phyloP scores from a whole-genome alignment of 169 alveolate genomes.

The Babesia sp. region DNA sequence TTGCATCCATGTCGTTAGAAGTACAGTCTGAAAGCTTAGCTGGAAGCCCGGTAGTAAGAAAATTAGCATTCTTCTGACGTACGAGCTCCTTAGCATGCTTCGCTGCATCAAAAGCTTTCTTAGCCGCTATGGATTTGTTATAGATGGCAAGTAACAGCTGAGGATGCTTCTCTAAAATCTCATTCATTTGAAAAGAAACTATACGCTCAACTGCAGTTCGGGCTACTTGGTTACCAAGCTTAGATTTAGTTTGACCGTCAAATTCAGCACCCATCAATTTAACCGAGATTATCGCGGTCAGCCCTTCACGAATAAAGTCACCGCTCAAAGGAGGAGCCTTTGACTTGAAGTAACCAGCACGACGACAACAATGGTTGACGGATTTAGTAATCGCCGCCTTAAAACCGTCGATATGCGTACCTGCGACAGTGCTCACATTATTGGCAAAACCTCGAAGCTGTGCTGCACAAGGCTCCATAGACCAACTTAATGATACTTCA shows the following conservation, averaged over 20 bases:
- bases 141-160: slow-evolving; percentile 70
- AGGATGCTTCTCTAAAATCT: slow-evolving; percentile 74
- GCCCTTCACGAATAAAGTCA: slow-evolving; percentile 77
- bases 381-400: slow-evolving; percentile 74
- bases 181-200: slow-evolving; percentile 69
- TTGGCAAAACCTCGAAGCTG: slow-evolving; percentile 75
- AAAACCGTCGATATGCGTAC: slow-evolving; percentile 83
- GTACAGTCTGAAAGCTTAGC: slow-evolving; percentile 81
- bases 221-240: slow-evolving; percentile 74
- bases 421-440: slow-evolving; percentile 80
- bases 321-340: slow-evolving; percentile 67
- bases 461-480: slow-evolving; percentile 66
- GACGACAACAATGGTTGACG: slow-evolving; percentile 63
- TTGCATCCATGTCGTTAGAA: slow-evolving; percentile 56
- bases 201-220: slow-evolving; percentile 71
- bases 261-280: slow-evolving; percentile 79
- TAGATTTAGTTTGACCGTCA: slow-evolving; percentile 86
- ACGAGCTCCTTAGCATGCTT: slow-evolving; percentile 76
- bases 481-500: slow-evolving; percentile 68
- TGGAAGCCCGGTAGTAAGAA: slow-evolving; percentile 65
- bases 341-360: slow-evolving; percentile 56
- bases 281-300: slow-evolving; percentile 79
- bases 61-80: slow-evolving; percentile 70
- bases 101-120: slow-evolving; percentile 79
- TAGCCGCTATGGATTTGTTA: slow-evolving; percentile 75